Conservation (phyloP, 257 asterid genomes). For the Solanum ossicruentum region DNA sequence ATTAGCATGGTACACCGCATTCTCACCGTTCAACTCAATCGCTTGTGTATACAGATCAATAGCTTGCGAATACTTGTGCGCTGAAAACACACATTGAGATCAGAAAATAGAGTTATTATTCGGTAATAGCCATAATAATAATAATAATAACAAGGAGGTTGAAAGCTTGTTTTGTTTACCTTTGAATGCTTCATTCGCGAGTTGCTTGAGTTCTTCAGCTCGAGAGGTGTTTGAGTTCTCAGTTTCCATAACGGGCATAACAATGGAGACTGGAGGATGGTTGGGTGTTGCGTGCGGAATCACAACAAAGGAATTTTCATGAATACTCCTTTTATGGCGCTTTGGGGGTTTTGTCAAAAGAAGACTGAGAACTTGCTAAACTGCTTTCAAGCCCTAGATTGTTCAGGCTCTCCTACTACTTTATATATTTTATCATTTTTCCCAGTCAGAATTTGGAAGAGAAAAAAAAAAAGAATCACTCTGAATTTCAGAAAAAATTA, state of each 20-base stretch:
- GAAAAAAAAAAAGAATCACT: too few species aligned
- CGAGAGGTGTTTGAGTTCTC: constrained; percentile 32
- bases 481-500: too few species aligned
- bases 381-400: not conserved
- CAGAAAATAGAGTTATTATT: not conserved
- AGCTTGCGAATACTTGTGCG: constrained; percentile 76
- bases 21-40: constrained; percentile 46
- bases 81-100: constrained; percentile 21
- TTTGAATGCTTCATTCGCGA: constrained; percentile 94
- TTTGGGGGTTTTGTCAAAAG: not conserved
- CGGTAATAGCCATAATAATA: not conserved
- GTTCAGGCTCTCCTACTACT: not conserved
- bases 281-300: not conserved
- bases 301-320: not conserved
- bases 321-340: not conserved
- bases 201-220: constrained; percentile 74
- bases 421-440: too few species aligned
- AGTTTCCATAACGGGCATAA: constrained; percentile 74
- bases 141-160: not conserved
- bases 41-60: constrained; percentile 93
- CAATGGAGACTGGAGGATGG: not conserved
- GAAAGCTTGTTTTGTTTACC: constrained; percentile 20
- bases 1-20: constrained; percentile 96
- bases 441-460: too few species aligned
- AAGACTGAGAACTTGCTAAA: not conserved